phyloP scores from a whole-genome alignment of 2,329 filamentous ascomycete species.

The Penicillium sclerotigenum region DNA sequence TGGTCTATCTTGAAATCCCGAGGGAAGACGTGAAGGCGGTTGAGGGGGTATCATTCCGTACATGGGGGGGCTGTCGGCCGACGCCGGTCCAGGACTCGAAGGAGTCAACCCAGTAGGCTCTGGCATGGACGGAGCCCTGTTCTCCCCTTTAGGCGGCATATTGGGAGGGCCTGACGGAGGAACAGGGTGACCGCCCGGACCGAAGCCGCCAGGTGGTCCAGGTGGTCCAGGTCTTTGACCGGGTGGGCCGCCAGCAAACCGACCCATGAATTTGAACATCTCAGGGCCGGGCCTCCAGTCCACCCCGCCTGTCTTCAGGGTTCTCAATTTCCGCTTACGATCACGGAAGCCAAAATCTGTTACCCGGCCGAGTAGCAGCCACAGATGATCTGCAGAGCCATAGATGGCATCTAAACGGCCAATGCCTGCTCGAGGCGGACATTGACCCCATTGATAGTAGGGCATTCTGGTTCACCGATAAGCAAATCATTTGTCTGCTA shows the following conservation, averaged over 20 bases:
- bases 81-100: conserved; percentile 3
- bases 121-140: not conserved
- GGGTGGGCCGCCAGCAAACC: conserved; percentile 22
- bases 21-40: conserved; percentile 44
- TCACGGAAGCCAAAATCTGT: conserved; percentile 76
- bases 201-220: conserved; percentile 9
- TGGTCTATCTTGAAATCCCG: conserved; percentile 52
- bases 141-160: conserved; percentile 8
- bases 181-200: conserved; percentile 11
- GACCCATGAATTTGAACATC: conserved; percentile 42
- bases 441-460: conserved; percentile 78
- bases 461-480: conserved; percentile 60
- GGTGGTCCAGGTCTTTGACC: conserved; percentile 12
- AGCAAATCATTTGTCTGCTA: conserved; percentile 18
- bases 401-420: conserved; percentile 76
- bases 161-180: conserved; percentile 11
- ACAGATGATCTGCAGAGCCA: conserved; percentile 82
- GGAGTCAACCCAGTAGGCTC: not conserved
- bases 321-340: conserved; percentile 70
- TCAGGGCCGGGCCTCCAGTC: conserved; percentile 55
- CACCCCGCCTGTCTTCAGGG: conserved; percentile 58
- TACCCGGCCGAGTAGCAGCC: conserved; percentile 76
- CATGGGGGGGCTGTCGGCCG: conserved; percentile 38
- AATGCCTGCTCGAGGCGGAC: conserved; percentile 77
- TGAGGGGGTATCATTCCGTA: conserved; percentile 49